Percentiles rank a stretch among this genome's conserved stretches.
These are phyloP conservation scores for Lasiosphaeria ovina DNA, from an alignment of 495 filamentous ascomycete species.

Conservation along the genomic window DNA sequence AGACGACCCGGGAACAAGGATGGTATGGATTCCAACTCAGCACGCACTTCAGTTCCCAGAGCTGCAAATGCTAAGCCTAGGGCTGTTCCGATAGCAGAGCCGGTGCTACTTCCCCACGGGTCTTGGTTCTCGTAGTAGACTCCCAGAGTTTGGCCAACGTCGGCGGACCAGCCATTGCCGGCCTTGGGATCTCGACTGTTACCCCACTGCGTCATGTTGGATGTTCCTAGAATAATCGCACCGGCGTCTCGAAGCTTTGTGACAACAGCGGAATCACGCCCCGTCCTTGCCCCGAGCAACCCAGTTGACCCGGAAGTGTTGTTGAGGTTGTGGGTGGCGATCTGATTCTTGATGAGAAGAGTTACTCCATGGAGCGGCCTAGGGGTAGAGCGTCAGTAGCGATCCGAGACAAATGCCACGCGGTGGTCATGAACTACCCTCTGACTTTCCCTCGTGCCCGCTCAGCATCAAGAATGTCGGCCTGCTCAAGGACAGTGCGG, in stretches of 20 bases:
- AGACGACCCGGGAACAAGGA: background rate
- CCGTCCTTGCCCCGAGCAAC: conserved; percentile 43
- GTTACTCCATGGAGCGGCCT: conserved; percentile 35
- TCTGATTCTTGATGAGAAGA: conserved; percentile 40
- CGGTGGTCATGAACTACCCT: too few species aligned
- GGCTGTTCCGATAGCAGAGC: conserved; percentile 30
- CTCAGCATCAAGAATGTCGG: too few species aligned
- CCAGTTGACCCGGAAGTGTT: conserved; percentile 50
- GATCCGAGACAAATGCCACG: too few species aligned
- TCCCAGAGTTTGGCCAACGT: conserved; percentile 21
- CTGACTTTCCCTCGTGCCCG: too few species aligned
- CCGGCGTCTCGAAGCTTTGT: conserved; percentile 45
- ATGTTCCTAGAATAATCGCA: conserved; percentile 46
- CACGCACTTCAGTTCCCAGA: conserved; percentile 17
- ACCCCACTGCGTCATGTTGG: conserved; percentile 43
- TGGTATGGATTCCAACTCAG: background rate
- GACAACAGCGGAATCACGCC: conserved; percentile 41
- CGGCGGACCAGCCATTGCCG: conserved; percentile 40
- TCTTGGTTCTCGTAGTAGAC: conserved; percentile 35
- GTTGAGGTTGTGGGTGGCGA: conserved; percentile 29
- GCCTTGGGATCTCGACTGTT: conserved; percentile 32
- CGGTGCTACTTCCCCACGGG: conserved; percentile 33
- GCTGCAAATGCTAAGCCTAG: conserved; percentile 31
- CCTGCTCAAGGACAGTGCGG: too few species aligned
- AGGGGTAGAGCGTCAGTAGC: too few species aligned